Evolutionary conservation across 345 rosid species (phyloP), one percentile per base, ranked within the genome.

Genomic region (Gossypium turneri): DNA sequence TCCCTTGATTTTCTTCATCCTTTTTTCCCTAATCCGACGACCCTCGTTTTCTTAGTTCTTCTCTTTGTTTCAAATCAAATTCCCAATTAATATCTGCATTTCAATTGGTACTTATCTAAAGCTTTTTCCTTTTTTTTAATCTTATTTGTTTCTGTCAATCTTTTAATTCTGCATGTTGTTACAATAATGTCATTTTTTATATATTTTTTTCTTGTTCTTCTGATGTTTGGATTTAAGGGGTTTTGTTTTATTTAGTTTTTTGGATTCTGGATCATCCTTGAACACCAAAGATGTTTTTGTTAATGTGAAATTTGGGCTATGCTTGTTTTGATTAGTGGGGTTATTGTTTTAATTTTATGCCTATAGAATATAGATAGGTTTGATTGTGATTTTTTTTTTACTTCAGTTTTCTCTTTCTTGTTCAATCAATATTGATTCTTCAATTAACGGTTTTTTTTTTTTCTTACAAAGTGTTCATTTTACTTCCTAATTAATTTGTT

Each of bases 1-100:
- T 22, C 7, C 17, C 63, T 12, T 58, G 25, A 58, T 58, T 58
- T 12, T 24, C 34, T 25, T 59, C 64, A 19, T 22, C 29, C 62
- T 22, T 22, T 56, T 22, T 57, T 61, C 56, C 72, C 50, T 19
- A 72, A 76, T 66, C 79, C 73, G 66, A 66, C 82, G 20, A 51
- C 24, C 65, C 9, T 52, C 75, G 75, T 17, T 60, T 75, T 78
- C 72, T 73, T 27, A 12, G 48, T 66, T 70, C 57, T 43, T 27
- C 22, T 13, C 72, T 44, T 2, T 22, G 43, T 65, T 12, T 72
- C 45, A 74, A 24, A 22, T 67, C 41, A 67, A 48, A 24, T 67
- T 67, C 72, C 15, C 53, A 48, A 24, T 7, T 48, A 45, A 45
- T 47, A n/a, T 73, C 75, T 43, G 66, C 66, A 44, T 61, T 38